Evolutionary conservation across 176 grass and related monocot genomes (phyloP), one percentile per base, ranked within the genome.

Genomic region (Ensete glaucum): DNA sequence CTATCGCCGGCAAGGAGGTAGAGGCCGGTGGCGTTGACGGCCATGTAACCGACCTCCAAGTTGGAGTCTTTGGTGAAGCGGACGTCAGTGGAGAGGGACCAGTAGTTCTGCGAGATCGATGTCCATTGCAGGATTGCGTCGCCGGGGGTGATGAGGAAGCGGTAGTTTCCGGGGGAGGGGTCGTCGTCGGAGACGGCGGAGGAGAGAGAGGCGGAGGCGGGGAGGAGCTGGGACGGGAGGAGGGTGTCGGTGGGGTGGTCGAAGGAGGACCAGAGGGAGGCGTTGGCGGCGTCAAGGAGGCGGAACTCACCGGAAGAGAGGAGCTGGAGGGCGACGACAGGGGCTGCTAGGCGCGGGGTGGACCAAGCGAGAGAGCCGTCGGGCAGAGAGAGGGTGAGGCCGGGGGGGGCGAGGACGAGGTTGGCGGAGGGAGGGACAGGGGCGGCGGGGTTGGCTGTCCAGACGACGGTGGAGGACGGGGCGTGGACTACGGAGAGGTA

Each of bases 401-500:
- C 87, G 16, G 74, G 12, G 9, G 49, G 53, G 8, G 83, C 77
- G 69, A 89, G 78, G 52, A 51, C 64, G 9, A 89, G 77, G n/a
- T 25, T 68, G 12, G 60, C 29, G 1, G 69, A 26, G 66, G 73
- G 34, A 8, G 74, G 66, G 43, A 85, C 74, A 26, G 80, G 83
- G 3, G 55, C 48, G 60, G 71, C 72, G 74, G 80, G 80, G 80
- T 89, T 89, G 21, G 87, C 87, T 3, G 80, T 85, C 83, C 83
- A 89, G 29, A 89, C 69, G 11, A 49, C 71, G 1, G 64, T 81
- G 26, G 50, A 67, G 78, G 89, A 90, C 50, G 62, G 19, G 73
- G 51, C 43, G 76, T 96, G 85, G 52, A 88, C 48, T 24, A 92
- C 69, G 78, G 83, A 82, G 82, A 96, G 73, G 80, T 88, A 96